Base-by-base conservation (phyloP, 2,329 filamentous ascomycete genomes). In the Metarhizium robertsii region DNA sequence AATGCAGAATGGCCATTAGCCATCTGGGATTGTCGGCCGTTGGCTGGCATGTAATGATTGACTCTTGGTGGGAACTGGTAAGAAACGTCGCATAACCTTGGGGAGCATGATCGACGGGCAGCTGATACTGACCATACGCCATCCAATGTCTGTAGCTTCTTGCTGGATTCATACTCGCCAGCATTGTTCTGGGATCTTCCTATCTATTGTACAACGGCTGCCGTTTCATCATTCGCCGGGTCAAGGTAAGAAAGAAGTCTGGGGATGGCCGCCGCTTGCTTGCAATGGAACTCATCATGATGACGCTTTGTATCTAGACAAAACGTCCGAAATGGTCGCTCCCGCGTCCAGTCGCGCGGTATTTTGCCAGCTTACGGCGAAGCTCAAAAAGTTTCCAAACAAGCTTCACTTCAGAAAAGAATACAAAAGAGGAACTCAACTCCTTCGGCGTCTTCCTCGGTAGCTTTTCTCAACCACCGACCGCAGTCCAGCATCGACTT, bases 1-100 rank as follows among this genome's bases (percentile, higher is more conserved):
- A 7, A n/a, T 32, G 47, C 47, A 49, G 6, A 30, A 49, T 49
- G 47, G 47, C 47, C 2, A 18, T 32, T 49, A 49, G 47, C 30
- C 47, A 32, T 34, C 25, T 49, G 25, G 47, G 25, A 16, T 14
- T 49, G 30, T 49, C 47, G 20, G 47, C 47, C 25, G 47, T 49
- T 34, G 47, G 47, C 25, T 49, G 47, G 47, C 47, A 34, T 32
- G 5, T 30, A 16, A 49, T 49, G 47, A 49, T 49, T 14, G 30
- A 49, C 47, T 49, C 47, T n/a, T 49, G 47, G 47, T 49, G 47
- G 47, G 47, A 49, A 25, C 20, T 49, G 25, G 47, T 49, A 49
- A 49, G 47, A n/a, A 25, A 16, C 20, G 13, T 49, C 25, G 13
- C 25, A 7, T 34, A 8, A 45, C 4, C 38, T 40, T n/a, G 5